Conservation (phyloP, 1,284 basidiomycete species). For the Cutaneotrichosporon sp. region DNA sequence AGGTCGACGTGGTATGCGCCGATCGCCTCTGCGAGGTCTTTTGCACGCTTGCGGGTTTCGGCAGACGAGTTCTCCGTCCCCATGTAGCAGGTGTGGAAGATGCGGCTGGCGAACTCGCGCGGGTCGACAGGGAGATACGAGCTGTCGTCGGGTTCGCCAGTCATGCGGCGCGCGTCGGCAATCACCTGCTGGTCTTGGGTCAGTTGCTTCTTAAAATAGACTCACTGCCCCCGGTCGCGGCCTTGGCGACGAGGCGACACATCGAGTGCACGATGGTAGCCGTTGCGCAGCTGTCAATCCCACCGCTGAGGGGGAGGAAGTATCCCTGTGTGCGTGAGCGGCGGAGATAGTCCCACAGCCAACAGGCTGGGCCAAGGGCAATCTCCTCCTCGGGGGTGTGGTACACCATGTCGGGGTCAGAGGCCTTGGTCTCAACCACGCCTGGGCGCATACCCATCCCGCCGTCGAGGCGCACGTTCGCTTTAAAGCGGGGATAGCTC, state of each 20-base stretch:
- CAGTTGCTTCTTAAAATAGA: conserved; percentile 14
- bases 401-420: conserved; percentile 65
- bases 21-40: conserved; percentile 79
- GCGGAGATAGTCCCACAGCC: conserved; percentile 98
- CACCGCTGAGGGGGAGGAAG: conserved; percentile 95
- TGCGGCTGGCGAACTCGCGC: conserved; percentile 75
- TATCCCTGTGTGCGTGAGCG: conserved; percentile 92
- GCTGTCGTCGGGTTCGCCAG: conserved; percentile 75
- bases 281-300: conserved; percentile 95
- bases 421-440: conserved; percentile 60
- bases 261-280: conserved; percentile 93
- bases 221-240: conserved; percentile 68
- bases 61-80: conserved; percentile 91
- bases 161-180: conserved; percentile 82
- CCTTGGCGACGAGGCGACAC: conserved; percentile 84
- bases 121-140: conserved; percentile 80
- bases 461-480: conserved; percentile 68
- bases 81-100: conserved; percentile 99
- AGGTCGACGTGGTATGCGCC: conserved; percentile 95
- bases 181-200: conserved; percentile 78
- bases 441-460: conserved; percentile 63
- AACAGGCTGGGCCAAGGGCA: conserved; percentile 94
- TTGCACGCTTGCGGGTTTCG: conserved; percentile 84
- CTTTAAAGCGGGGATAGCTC: conserved; percentile 72
- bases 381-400: conserved; percentile 95